Evolutionary conservation across 2,329 filamentous ascomycete genomes (phyloP).

Genomic region (Fusarium nelsonii): DNA sequence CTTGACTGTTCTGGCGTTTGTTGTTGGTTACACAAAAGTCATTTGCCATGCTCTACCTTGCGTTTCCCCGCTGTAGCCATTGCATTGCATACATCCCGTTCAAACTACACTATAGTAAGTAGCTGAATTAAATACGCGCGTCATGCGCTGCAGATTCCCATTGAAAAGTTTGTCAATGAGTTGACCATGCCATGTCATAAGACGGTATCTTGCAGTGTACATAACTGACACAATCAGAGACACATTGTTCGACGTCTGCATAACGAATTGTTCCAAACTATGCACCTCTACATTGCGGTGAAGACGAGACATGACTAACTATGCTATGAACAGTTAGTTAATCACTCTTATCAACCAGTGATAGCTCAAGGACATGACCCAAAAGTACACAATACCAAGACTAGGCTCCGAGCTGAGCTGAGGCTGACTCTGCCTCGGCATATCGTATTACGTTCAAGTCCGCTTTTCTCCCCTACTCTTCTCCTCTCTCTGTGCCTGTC

Average conservation of each 20-base stretch:
- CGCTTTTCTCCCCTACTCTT: background rate
- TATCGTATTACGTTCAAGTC: conserved; percentile 7
- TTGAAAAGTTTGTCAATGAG: background rate
- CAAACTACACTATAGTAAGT: background rate
- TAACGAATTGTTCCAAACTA: conserved; percentile 21
- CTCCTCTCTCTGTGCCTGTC: background rate
- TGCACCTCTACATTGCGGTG: conserved; percentile 38
- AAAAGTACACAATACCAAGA: background rate
- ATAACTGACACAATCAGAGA: conserved; percentile 19
- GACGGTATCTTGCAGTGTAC: conserved; percentile 34
- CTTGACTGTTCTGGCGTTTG: conserved; percentile 14
- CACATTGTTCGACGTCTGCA: conserved; percentile 24
- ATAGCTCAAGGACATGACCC: conserved; percentile 11
- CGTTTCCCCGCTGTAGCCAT: conserved; percentile 17
- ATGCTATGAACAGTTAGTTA: background rate
- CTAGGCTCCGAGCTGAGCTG: conserved; percentile 13
- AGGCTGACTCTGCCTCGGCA: conserved; percentile 31
- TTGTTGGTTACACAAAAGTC: conserved; percentile 32
- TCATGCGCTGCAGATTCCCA: conserved; percentile 20
- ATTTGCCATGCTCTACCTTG: conserved; percentile 3
- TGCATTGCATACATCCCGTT: background rate
- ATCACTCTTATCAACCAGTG: background rate
- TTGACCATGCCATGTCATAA: conserved; percentile 2
- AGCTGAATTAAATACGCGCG: conserved; percentile 25
- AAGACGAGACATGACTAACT: conserved; percentile 33